Percentiles rank a stretch among this genome's conserved stretches.
phyloP scores from a whole-genome alignment of 164 flowering plant species.

The Annona squamosa region DNA sequence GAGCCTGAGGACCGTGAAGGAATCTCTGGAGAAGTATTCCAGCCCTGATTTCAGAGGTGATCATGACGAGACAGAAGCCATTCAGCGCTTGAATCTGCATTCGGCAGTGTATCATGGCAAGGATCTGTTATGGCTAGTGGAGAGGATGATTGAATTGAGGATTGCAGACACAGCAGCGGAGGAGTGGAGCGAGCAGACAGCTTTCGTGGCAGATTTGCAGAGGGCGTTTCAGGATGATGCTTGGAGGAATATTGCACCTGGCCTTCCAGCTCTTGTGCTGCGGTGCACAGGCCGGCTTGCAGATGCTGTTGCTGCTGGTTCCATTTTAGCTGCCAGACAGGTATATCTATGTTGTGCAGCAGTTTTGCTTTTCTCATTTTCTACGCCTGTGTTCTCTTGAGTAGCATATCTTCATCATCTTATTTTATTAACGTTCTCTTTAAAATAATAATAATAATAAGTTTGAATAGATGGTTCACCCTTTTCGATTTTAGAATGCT shows the following conservation, averaged over 20 bases:
- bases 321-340: conserved; percentile 62
- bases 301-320: conserved; percentile 64
- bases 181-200: conserved; percentile 73
- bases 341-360: conserved; percentile 21
- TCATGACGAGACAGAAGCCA: conserved; percentile 80
- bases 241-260: conserved; percentile 75
- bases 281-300: conserved; percentile 69
- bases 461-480: too few species aligned
- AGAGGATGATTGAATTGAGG: conserved; percentile 87
- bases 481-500: too few species aligned
- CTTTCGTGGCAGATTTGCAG: conserved; percentile 65
- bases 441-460: too few species aligned
- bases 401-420: too few species aligned
- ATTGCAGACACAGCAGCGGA: conserved; percentile 77
- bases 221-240: conserved; percentile 78
- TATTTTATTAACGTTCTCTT: too few species aligned
- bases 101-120: conserved; percentile 58
- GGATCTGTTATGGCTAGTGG: conserved; percentile 84
- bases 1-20: conserved; percentile 63
- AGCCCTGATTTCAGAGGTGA: conserved; percentile 76
- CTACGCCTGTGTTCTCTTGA: too few species aligned
- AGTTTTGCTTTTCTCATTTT: neutral
- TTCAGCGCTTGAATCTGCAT: conserved; percentile 79
- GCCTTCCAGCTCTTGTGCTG: conserved; percentile 60
- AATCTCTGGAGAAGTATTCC: conserved; percentile 62